Base-by-base conservation (phyloP, 306 rosid genomes). In the Cercis canadensis region DNA sequence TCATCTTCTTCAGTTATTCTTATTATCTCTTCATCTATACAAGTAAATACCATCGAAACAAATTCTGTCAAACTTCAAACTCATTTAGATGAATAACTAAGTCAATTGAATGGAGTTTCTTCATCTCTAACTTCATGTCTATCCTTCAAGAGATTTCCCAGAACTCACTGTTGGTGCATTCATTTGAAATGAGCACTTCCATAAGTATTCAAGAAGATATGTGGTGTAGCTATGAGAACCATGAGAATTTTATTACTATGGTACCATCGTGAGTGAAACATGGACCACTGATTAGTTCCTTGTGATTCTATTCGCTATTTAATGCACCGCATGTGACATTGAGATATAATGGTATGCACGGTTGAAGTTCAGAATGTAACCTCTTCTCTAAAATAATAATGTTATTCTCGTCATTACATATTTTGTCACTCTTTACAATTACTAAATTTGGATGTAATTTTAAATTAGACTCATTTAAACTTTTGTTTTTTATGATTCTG, bases 221-320 rank as follows among this genome's bases (percentile, higher is more conserved):
- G 52, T 44, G 50, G 54, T 39, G 69, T 8, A 34, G 43, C 36
- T 55, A 61, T 31, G 31, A 63, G 54, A 40, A 62, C 16, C 33
- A 11, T 15, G 15, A 11, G 2, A 34, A 39, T 33, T 66, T 4
- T 0, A 24, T 3, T 24, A 24, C 29, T 24, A 51, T 8, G 54
- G 34, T 21, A 2, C 17, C 66, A 6, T 50, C 8, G 18, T 17
- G 3, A 24, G 36, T 16, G 34, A 55, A 66, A 9, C 43, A 34
- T 52, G 84, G 86, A 72, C 84, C 88, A 52, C 52, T 53, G 29
- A 37, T 62, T 1, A 1, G 8, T 14, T 67, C 50, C 49, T 65
- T 51, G 72, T 51, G 61, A 50, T 1, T 50, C n/a, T 47, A 10
- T 34, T 13, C 6, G 45, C 7, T 6, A 51, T 52, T 37, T 19